Conservation (phyloP, 2,329 filamentous ascomycete species). For the Periconia macrospinosa region DNA sequence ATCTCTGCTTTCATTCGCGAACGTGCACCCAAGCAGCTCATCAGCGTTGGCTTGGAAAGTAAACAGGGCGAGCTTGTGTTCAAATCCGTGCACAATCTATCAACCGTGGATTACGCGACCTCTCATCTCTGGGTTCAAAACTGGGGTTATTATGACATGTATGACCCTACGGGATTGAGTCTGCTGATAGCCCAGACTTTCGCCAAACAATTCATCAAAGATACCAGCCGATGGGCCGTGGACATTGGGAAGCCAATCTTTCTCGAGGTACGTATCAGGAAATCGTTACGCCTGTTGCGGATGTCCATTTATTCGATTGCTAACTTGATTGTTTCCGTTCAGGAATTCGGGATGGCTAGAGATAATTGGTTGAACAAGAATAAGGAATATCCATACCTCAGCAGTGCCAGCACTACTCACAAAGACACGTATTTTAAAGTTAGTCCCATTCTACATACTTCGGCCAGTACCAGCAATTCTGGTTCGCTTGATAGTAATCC, state of each 20-base stretch:
- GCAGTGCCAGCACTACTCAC: conserved; percentile 36
- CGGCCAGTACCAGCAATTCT: no score
- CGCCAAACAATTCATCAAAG: conserved; percentile 35
- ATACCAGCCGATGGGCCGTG: conserved; percentile 37
- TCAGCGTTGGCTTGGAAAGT: conserved; percentile 43
- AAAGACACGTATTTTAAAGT: conserved; percentile 44
- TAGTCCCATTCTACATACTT: neutral
- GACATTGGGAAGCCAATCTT: conserved; percentile 44
- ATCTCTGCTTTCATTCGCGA: conserved; percentile 42
- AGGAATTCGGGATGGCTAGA: conserved; percentile 46
- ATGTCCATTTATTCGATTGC: neutral
- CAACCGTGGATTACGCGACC: conserved; percentile 43
- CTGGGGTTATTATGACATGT: conserved; percentile 39
- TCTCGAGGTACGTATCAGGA: conserved; percentile 11
- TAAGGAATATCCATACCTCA: conserved; percentile 42
- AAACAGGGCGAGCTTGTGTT: conserved; percentile 46
- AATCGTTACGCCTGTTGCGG: no score
- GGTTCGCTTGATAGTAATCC: no score
- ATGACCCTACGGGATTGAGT: conserved; percentile 34
- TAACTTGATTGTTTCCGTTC: conserved; percentile 5
- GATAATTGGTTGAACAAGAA: conserved; percentile 44
- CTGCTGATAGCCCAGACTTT: conserved; percentile 39
- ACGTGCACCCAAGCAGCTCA: conserved; percentile 40
- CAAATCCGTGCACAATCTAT: conserved; percentile 41
- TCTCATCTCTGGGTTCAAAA: conserved; percentile 43